Conservation (phyloP, 371 early-diverging fungal genomes). For the Rhizopus microsporus region DNA sequence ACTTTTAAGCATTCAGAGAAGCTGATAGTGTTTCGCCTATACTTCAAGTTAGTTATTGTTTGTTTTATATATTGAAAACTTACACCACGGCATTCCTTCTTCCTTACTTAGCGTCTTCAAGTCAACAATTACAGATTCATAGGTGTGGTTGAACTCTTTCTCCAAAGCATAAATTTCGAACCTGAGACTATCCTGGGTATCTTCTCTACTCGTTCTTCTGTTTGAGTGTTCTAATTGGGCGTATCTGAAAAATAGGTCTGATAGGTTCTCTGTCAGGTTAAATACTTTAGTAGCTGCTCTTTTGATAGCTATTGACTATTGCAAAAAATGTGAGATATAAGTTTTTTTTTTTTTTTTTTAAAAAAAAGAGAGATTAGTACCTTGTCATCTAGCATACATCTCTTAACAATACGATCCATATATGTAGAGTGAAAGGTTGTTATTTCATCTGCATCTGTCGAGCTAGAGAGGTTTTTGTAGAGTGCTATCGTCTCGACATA, state of each 20-base stretch:
- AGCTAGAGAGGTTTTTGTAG: slow-evolving; percentile 17
- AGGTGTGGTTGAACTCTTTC: slow-evolving; percentile 36
- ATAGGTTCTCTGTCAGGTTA: slow-evolving; percentile 36
- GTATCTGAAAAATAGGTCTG: slow-evolving; percentile 11
- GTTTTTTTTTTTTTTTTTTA: background rate
- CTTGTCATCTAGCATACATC: slow-evolving; percentile 50
- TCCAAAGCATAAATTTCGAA: slow-evolving; percentile 30
- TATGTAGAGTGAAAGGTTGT: slow-evolving; percentile 38
- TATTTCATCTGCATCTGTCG: slow-evolving; percentile 43
- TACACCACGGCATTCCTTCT: slow-evolving; percentile 49
- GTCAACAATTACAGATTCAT: slow-evolving; percentile 41
- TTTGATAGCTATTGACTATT: slow-evolving; percentile 31
- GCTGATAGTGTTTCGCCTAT: background rate
- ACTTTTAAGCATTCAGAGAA: background rate
- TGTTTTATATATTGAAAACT: slow-evolving; percentile 18
- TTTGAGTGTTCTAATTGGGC: background rate
- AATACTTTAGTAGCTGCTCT: slow-evolving; percentile 37
- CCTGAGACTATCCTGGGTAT: background rate
- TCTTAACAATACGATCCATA: slow-evolving; percentile 36
- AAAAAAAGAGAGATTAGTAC: slow-evolving; percentile 11
- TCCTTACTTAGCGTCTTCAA: slow-evolving; percentile 40
- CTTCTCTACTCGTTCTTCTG: background rate
- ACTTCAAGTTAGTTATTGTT: background rate
- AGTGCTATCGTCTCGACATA: slow-evolving; percentile 38
- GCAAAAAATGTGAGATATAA: background rate